Percentiles rank a stretch among this genome's conserved stretches.
Conservation (phyloP, 2,329 filamentous ascomycete genomes). For the Fusarium sp. region DNA sequence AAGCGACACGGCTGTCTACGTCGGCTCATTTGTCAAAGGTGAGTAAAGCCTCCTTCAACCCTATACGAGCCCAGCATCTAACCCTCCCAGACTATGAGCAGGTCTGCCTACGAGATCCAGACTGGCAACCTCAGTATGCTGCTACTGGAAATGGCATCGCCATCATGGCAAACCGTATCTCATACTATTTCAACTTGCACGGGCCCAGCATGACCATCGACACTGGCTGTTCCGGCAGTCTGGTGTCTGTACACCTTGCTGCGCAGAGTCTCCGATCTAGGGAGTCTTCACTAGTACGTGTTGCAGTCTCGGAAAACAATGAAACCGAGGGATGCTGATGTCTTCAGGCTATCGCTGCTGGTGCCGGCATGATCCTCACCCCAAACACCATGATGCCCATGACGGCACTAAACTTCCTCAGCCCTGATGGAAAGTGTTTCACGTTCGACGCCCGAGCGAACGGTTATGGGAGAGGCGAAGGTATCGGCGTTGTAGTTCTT, state of each 20-base stretch:
- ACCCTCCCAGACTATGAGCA: conserved; percentile 61
- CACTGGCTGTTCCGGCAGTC: conserved; percentile 68
- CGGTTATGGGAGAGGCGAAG: conserved; percentile 75
- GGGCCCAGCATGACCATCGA: conserved; percentile 70
- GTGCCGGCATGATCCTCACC: conserved; percentile 65
- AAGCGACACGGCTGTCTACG: conserved; percentile 60
- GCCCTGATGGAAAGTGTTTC: conserved; percentile 62
- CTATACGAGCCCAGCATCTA: neutral
- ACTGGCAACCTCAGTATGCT: conserved; percentile 63
- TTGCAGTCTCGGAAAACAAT: neutral
- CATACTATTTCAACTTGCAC: conserved; percentile 65
- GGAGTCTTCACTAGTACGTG: conserved; percentile 55
- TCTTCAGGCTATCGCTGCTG: conserved; percentile 60
- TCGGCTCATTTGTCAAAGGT: conserved; percentile 65
- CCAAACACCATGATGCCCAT: conserved; percentile 68
- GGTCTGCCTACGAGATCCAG: conserved; percentile 61
- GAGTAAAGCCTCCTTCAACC: neutral
- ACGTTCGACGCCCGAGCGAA: conserved; percentile 70
- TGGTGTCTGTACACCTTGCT: conserved; percentile 66
- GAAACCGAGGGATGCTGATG: conserved; percentile 27
- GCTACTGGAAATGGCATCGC: conserved; percentile 65
- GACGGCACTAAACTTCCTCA: conserved; percentile 65
- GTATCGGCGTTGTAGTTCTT: conserved; percentile 68
- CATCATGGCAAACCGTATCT: conserved; percentile 67
- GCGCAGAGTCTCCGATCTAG: conserved; percentile 60